Percentiles rank a stretch among this genome's conserved stretches.
Evolutionary conservation across 1,284 basidiomycete species (phyloP).

Genomic region (Termitomyces sp.): DNA sequence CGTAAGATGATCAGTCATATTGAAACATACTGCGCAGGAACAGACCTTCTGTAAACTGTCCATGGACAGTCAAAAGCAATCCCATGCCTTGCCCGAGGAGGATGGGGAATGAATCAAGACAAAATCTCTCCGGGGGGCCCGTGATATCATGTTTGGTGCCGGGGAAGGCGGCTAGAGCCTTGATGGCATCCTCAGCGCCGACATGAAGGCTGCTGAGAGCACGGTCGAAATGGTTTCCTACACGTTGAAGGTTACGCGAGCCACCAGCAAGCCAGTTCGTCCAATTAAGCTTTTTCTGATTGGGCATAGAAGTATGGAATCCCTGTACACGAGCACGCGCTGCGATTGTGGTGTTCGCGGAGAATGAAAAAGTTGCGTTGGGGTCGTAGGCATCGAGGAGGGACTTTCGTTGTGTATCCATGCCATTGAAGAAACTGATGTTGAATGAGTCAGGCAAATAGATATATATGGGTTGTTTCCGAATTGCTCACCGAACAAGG

Average conservation of each 20-base stretch:
- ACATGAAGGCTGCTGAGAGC: slow-evolving; percentile 69
- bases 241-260: slow-evolving; percentile 75
- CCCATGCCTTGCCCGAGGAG: slow-evolving; percentile 55
- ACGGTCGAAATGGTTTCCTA: slow-evolving; percentile 57
- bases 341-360: slow-evolving; percentile 78
- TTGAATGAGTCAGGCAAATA: slow-evolving; percentile 7
- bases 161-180: slow-evolving; percentile 63
- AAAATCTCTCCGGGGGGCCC: slow-evolving; percentile 75
- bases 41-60: slow-evolving; percentile 85
- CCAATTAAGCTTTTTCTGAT: slow-evolving; percentile 80
- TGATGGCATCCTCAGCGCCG: slow-evolving; percentile 64
- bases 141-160: slow-evolving; percentile 76
- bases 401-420: slow-evolving; percentile 71
- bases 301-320: slow-evolving; percentile 62
- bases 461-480: neutral
- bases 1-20: slow-evolving; percentile 9
- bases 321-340: slow-evolving; percentile 65
- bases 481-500: slow-evolving; percentile 58
- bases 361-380: slow-evolving; percentile 84
- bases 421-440: slow-evolving; percentile 78
- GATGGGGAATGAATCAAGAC: slow-evolving; percentile 84
- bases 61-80: slow-evolving; percentile 84
- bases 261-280: slow-evolving; percentile 62
- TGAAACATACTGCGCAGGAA: slow-evolving; percentile 8
- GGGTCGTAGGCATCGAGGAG: slow-evolving; percentile 78